A percentile compares a stretch with the other conserved stretches of the same genome.
These are phyloP conservation scores for Mycena chlorophos DNA, from an alignment of 768 basidiomycete species.

Conservation along the genomic window DNA sequence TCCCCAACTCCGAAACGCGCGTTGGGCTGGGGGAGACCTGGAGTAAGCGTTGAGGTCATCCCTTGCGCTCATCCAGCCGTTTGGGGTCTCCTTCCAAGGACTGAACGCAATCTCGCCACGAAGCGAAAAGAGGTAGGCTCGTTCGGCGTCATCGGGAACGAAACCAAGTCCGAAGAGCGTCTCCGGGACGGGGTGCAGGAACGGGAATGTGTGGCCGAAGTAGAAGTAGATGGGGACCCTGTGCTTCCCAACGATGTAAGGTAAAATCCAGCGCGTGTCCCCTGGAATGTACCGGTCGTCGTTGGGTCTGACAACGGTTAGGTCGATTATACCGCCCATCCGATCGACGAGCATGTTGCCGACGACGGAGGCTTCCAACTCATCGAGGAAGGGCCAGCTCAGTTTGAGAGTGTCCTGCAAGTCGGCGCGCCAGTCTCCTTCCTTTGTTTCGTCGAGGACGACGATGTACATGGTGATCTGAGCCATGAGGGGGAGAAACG, in stretches of 20 bases:
- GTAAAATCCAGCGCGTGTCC: background rate
- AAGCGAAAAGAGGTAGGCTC: background rate
- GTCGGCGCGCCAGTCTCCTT: background rate
- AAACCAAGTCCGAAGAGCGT: background rate
- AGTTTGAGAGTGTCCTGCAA: background rate
- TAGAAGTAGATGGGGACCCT: background rate
- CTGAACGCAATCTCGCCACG: slow-evolving; percentile 15
- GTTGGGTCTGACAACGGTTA: slow-evolving; percentile 7
- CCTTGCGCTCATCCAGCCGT: no score
- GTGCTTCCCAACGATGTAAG: background rate
- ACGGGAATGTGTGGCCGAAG: background rate
- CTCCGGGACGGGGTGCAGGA: background rate
- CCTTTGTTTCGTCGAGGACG: slow-evolving; percentile 5
- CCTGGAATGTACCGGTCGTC: slow-evolving; percentile 7
- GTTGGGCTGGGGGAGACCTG: no score
- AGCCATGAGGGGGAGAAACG: background rate
- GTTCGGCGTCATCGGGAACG: background rate
- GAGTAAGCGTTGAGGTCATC: no score
- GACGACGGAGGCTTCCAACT: slow-evolving; percentile 9
- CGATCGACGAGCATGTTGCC: slow-evolving; percentile 5
- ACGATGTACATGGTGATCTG: slow-evolving; percentile 4
- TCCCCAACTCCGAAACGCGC: no score
- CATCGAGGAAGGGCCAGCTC: background rate
- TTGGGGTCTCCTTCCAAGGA: no score
- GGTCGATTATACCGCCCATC: slow-evolving; percentile 3